These are phyloP conservation scores for Boletus vinaceobasis DNA, from an alignment of 768 basidiomycete species.

Conservation along the genomic window DNA sequence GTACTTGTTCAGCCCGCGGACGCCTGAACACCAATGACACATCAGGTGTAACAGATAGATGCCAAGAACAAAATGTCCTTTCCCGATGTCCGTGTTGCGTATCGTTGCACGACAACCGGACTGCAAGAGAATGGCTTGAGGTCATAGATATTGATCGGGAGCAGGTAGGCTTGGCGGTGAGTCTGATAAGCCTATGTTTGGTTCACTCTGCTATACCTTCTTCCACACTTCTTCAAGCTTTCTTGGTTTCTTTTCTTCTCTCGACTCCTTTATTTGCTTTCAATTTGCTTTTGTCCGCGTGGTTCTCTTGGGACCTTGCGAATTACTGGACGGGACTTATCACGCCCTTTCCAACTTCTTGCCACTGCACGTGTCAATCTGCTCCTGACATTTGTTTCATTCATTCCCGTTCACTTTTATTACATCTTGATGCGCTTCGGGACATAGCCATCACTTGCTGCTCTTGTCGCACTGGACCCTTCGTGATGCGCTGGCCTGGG, in stretches of 20 bases:
- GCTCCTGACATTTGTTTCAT: slow-evolving; percentile 2
- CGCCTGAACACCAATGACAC: slow-evolving; percentile 4
- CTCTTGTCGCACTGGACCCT: slow-evolving; percentile 4
- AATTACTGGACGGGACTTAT: slow-evolving; percentile 6
- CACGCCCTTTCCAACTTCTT: slow-evolving; percentile 7
- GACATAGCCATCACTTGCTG: slow-evolving; percentile 1
- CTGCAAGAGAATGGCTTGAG: slow-evolving; percentile 32
- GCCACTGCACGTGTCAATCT: slow-evolving; percentile 1
- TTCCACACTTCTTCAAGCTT: neutral
- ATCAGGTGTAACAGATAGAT: neutral
- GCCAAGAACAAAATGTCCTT: neutral
- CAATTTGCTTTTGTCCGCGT: slow-evolving; percentile 6
- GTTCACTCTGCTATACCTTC: neutral
- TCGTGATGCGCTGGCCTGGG: slow-evolving; percentile 9
- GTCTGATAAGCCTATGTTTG: slow-evolving; percentile 13
- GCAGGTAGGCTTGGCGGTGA: slow-evolving; percentile 25
- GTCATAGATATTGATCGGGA: slow-evolving; percentile 33
- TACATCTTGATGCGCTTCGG: slow-evolving; percentile 15
- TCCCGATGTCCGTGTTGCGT: slow-evolving; percentile 18
- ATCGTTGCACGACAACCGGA: slow-evolving; percentile 25
- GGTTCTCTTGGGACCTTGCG: slow-evolving; percentile 10
- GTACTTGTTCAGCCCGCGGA: slow-evolving; percentile 18
- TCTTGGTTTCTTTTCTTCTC: slow-evolving; percentile 1
- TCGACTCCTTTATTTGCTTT: slow-evolving; percentile 6
- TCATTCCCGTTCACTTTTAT: slow-evolving; percentile 7